Evolutionary conservation across 768 basidiomycete species (phyloP).

Genomic region (Serendipita sp.): DNA sequence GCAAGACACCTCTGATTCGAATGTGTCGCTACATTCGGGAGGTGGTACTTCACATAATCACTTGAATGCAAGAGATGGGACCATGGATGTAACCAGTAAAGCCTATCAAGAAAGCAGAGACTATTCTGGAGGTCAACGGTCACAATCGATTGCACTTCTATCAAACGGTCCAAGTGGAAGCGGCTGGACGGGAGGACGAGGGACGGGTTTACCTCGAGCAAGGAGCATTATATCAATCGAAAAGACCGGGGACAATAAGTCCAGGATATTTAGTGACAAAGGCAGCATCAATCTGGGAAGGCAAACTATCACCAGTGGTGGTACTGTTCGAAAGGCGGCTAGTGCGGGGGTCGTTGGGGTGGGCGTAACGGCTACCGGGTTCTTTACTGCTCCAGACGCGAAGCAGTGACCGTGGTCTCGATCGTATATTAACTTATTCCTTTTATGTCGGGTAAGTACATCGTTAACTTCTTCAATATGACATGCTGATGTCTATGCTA

Average conservation of each 20-base stretch:
- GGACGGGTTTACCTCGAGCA: conserved; percentile 28
- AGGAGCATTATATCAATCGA: conserved; percentile 57
- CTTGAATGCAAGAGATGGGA: too few species aligned
- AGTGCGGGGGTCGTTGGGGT: conserved; percentile 65
- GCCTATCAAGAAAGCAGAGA: neutral
- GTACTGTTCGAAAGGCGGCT: conserved; percentile 38
- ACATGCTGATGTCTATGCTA: too few species aligned
- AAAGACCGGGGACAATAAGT: conserved; percentile 18
- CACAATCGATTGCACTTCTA: neutral
- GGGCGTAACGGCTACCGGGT: conserved; percentile 61
- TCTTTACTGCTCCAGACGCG: conserved; percentile 44
- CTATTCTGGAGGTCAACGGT: conserved; percentile 3
- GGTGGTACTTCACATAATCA: neutral
- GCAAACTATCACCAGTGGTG: conserved; percentile 29
- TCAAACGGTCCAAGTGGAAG: conserved; percentile 6
- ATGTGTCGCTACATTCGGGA: neutral
- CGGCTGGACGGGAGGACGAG: conserved; percentile 14
- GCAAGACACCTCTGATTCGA: neutral
- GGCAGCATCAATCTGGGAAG: conserved; percentile 37
- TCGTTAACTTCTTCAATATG: too few species aligned
- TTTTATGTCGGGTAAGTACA: conserved; percentile 1
- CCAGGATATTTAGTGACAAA: conserved; percentile 22
- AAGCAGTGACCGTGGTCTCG: neutral
- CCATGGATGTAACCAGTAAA: neutral
- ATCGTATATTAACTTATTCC: neutral